These are phyloP conservation scores for Kregervanrija fluxuum DNA, from an alignment of 805 yeast species.

Conservation along the genomic window DNA sequence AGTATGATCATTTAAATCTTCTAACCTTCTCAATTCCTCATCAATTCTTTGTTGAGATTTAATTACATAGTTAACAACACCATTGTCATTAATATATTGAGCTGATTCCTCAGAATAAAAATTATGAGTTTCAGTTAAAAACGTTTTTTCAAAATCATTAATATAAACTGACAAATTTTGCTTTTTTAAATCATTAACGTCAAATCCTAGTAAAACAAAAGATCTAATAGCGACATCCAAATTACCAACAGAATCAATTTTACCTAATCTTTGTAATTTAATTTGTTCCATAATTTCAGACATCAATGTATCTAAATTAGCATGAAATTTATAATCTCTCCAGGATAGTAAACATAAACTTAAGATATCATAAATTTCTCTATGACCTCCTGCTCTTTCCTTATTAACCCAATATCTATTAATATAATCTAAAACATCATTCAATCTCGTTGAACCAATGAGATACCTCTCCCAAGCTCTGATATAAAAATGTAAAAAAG, in stretches of 20 bases:
- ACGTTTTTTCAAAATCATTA: constrained; percentile 69
- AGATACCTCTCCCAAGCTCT: constrained; percentile 84
- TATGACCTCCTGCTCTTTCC: constrained; percentile 88
- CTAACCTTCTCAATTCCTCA: constrained; percentile 77
- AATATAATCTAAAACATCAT: constrained; percentile 91
- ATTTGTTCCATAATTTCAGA: constrained; percentile 70
- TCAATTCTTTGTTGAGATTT: constrained; percentile 76
- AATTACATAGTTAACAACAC: constrained; percentile 84
- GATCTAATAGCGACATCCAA: constrained; percentile 76
- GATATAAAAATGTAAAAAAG: constrained; percentile 76
- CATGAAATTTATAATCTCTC: constrained; percentile 75
- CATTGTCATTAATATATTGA: constrained; percentile 59
- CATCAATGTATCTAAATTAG: constrained; percentile 53
- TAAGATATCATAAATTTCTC: constrained; percentile 85
- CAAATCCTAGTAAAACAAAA: constrained; percentile 84
- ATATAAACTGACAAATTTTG: constrained; percentile 77
- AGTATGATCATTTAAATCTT: constrained; percentile 78
- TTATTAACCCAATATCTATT: constrained; percentile 97
- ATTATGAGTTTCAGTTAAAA: constrained; percentile 58
- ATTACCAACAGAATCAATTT: constrained; percentile 57
- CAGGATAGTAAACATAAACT: constrained; percentile 83
- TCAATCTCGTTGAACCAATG: constrained; percentile 84
- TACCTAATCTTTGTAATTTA: constrained; percentile 71
- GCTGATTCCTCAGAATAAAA: constrained; percentile 66
- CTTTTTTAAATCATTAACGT: constrained; percentile 81